phyloP scores from a whole-genome alignment of 208 protist genomes.

The Novymonas esmeraldas region DNA sequence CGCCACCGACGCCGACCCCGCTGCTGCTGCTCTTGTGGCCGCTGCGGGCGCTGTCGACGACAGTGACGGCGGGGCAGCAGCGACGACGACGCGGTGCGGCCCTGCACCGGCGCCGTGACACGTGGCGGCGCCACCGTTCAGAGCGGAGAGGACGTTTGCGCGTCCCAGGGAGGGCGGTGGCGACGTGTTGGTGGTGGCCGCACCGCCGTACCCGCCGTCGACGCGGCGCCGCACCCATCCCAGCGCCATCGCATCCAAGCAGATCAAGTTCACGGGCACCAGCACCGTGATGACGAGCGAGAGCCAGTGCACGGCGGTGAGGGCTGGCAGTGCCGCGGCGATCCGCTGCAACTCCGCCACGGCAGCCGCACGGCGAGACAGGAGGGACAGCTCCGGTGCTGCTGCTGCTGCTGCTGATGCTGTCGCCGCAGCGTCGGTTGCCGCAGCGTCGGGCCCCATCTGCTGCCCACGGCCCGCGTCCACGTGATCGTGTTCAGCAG shows the following conservation, averaged over 20 bases:
- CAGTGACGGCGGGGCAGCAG: too few relatives aligned
- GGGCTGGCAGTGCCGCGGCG: constrained; percentile 5
- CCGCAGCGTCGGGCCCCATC: too few relatives aligned
- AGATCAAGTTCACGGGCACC: constrained; percentile 29
- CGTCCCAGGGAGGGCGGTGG: not conserved
- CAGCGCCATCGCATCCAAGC: constrained; percentile 29
- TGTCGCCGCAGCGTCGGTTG: too few relatives aligned
- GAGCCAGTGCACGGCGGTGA: constrained; percentile 19
- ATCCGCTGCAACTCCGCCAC: constrained; percentile 1
- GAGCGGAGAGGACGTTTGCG: not conserved
- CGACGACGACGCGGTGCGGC: too few relatives aligned
- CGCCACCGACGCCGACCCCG: too few relatives aligned
- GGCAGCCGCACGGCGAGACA: not conserved
- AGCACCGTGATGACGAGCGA: constrained; percentile 32
- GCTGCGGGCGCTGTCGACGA: too few relatives aligned
- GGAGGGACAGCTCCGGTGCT: not conserved
- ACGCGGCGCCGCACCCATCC: constrained; percentile 17
- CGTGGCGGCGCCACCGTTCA: too few relatives aligned
- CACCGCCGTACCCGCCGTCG: constrained; percentile 6
- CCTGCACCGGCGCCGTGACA: too few relatives aligned
- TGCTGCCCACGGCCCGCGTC: too few relatives aligned
- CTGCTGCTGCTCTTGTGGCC: too few relatives aligned
- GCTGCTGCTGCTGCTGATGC: too few relatives aligned
- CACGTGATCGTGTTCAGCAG: too few relatives aligned
- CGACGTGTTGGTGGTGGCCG: not conserved